Evolutionary conservation across 2,329 filamentous ascomycete genomes (phyloP).

Genomic region (Gaeumannomyces sp.): DNA sequence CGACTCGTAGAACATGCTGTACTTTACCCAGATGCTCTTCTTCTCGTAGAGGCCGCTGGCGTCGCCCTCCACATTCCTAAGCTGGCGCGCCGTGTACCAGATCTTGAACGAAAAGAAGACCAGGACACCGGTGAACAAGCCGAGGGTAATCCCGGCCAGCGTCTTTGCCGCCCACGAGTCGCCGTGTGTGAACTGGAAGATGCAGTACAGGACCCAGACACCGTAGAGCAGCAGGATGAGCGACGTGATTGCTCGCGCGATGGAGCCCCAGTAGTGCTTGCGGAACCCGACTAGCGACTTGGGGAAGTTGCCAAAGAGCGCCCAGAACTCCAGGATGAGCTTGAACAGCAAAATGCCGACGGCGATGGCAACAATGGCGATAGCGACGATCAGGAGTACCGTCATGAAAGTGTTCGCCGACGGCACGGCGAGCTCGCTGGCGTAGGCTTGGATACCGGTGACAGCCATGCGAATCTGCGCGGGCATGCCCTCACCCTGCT

Average conservation of each 20-base stretch:
- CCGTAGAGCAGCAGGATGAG: slow-evolving; percentile 90
- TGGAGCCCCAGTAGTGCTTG: slow-evolving; percentile 91
- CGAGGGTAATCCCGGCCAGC: slow-evolving; percentile 76
- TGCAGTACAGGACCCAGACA: slow-evolving; percentile 90
- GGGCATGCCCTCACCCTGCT: slow-evolving; percentile 21
- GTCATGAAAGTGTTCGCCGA: slow-evolving; percentile 95
- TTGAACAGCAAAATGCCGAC: slow-evolving; percentile 86
- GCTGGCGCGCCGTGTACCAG: slow-evolving; percentile 64
- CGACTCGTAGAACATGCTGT: slow-evolving; percentile 94
- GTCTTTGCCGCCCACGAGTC: slow-evolving; percentile 90
- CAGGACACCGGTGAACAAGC: slow-evolving; percentile 74
- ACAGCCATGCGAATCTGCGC: slow-evolving; percentile 43
- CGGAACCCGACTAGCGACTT: slow-evolving; percentile 75
- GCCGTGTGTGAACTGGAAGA: slow-evolving; percentile 89
- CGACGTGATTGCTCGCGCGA: slow-evolving; percentile 82
- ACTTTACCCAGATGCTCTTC: slow-evolving; percentile 88
- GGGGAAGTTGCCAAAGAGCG: slow-evolving; percentile 82
- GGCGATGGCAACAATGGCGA: slow-evolving; percentile 75
- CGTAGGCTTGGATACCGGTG: slow-evolving; percentile 72
- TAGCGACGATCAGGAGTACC: slow-evolving; percentile 79
- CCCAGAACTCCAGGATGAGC: slow-evolving; percentile 84
- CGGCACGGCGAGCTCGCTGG: slow-evolving; percentile 79
- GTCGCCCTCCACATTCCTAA: slow-evolving; percentile 72
- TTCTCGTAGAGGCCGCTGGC: slow-evolving; percentile 71
- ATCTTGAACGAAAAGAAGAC: slow-evolving; percentile 81